A percentile compares a stretch with the other conserved stretches of the same genome.
These are phyloP conservation scores for Trichophyton equinum DNA, from an alignment of 2,329 filamentous ascomycete species.

Conservation along the genomic window DNA sequence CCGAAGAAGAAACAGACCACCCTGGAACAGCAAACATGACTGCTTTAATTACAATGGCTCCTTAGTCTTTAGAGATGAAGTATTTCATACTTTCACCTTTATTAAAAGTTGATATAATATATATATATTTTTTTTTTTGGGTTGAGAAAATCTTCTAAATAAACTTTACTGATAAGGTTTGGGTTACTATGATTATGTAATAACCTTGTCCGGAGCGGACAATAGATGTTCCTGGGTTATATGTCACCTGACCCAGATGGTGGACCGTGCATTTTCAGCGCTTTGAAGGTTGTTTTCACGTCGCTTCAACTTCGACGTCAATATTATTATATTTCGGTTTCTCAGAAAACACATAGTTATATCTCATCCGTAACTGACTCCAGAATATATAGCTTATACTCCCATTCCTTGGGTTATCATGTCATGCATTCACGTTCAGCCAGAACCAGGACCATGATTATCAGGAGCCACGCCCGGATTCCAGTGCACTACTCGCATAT, in stretches of 20 bases:
- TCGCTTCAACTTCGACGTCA: background rate
- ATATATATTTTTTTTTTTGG: background rate
- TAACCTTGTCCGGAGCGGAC: background rate
- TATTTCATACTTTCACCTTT: background rate
- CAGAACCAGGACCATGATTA: too few species aligned
- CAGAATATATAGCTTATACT: too few species aligned
- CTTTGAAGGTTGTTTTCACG: background rate
- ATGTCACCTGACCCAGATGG: too few species aligned
- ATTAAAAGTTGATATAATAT: background rate
- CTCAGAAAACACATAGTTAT: too few species aligned
- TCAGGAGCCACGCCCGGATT: too few species aligned
- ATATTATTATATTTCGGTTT: too few species aligned
- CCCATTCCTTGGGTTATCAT: too few species aligned
- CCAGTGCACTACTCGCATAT: too few species aligned
- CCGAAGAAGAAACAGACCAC: constrained; percentile 67
- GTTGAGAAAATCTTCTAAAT: background rate
- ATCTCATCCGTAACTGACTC: too few species aligned
- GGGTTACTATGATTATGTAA: background rate
- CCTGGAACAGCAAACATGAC: constrained; percentile 80
- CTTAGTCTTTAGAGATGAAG: background rate
- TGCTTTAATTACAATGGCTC: background rate
- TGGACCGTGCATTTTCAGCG: background rate
- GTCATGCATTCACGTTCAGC: too few species aligned
- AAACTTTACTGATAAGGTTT: background rate
- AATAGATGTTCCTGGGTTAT: too few species aligned